These are phyloP conservation scores for Amaranthus tricolor DNA, from an alignment of 179 eudicot genomes.

Conservation along the genomic window DNA sequence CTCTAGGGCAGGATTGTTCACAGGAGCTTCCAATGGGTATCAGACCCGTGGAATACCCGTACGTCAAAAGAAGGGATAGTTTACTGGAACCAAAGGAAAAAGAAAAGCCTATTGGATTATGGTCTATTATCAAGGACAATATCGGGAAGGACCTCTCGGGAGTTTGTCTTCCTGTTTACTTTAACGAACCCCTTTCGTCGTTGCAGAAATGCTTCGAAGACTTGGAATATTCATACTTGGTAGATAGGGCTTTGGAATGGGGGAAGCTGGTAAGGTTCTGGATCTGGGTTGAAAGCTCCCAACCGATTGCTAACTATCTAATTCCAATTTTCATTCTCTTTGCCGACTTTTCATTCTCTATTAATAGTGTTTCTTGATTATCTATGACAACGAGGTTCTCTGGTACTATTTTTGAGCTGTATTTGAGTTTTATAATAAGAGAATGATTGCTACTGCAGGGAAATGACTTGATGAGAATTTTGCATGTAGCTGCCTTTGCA, in stretches of 20 bases:
- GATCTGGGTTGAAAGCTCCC: background rate
- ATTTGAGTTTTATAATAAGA: slow-evolving; percentile 17
- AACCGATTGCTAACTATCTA: background rate
- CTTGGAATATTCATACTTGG: slow-evolving; percentile 86
- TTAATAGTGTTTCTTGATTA: background rate
- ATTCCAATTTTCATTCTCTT: background rate
- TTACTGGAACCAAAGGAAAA: slow-evolving; percentile 96
- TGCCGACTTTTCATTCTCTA: background rate
- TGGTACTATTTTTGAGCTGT: background rate
- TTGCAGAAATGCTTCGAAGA: slow-evolving; percentile 98
- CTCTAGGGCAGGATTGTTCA: slow-evolving; percentile 52
- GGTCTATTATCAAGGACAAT: slow-evolving; percentile 97
- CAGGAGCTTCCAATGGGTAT: slow-evolving; percentile 55
- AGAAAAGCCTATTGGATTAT: slow-evolving; percentile 85
- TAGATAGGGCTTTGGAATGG: slow-evolving; percentile 87
- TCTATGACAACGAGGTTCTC: background rate
- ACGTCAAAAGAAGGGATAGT: slow-evolving; percentile 71
- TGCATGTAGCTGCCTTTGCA: slow-evolving; percentile 93
- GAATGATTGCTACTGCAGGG: slow-evolving; percentile 52
- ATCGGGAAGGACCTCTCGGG: slow-evolving; percentile 98
- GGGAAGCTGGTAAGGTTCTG: slow-evolving; percentile 77
- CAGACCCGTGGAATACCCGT: slow-evolving; percentile 65
- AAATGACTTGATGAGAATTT: slow-evolving; percentile 86
- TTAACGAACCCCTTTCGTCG: slow-evolving; percentile 95
- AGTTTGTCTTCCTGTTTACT: slow-evolving; percentile 97